These are phyloP conservation scores for Hibiscus mutabilis DNA, from an alignment of 345 rosid genomes.

Conservation along the genomic window DNA sequence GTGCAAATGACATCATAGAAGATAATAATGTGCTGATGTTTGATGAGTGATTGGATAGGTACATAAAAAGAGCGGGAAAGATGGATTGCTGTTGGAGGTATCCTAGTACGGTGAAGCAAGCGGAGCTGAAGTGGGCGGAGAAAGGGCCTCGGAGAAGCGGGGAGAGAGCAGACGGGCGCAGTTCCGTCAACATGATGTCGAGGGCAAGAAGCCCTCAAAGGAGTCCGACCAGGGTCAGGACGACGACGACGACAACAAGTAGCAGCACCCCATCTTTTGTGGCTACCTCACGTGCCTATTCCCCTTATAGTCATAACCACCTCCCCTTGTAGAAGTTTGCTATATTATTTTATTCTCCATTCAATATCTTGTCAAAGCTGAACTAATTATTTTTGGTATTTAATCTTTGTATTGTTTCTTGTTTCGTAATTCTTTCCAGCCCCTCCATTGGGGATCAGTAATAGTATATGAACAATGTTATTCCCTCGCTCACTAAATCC, in stretches of 20 bases:
- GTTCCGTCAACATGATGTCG: constrained; percentile 16
- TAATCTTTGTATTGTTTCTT: not conserved
- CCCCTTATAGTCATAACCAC: constrained; percentile 29
- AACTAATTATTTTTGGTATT: not conserved
- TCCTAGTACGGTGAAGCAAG: constrained; percentile 34
- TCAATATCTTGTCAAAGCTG: not conserved
- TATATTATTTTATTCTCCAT: not conserved
- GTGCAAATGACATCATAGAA: not conserved
- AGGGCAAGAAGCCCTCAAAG: constrained; percentile 29
- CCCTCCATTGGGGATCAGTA: no score
- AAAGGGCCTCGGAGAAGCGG: constrained; percentile 47
- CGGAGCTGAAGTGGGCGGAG: constrained; percentile 64
- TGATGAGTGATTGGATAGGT: constrained; percentile 24
- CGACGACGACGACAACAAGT: not conserved
- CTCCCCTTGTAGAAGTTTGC: constrained; percentile 16
- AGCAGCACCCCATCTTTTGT: constrained; percentile 27
- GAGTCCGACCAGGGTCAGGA: constrained; percentile 6
- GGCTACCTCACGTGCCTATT: constrained; percentile 16
- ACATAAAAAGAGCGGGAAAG: constrained; percentile 48
- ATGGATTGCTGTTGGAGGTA: constrained; percentile 38
- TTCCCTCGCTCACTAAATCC: no score
- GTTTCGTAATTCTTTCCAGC: not conserved
- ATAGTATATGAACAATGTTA: no score
- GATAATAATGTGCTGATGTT: not conserved
- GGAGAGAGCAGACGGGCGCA: constrained; percentile 22